Base-by-base conservation (phyloP, 345 rosid genomes). In the Mallotus nudiflorus region DNA sequence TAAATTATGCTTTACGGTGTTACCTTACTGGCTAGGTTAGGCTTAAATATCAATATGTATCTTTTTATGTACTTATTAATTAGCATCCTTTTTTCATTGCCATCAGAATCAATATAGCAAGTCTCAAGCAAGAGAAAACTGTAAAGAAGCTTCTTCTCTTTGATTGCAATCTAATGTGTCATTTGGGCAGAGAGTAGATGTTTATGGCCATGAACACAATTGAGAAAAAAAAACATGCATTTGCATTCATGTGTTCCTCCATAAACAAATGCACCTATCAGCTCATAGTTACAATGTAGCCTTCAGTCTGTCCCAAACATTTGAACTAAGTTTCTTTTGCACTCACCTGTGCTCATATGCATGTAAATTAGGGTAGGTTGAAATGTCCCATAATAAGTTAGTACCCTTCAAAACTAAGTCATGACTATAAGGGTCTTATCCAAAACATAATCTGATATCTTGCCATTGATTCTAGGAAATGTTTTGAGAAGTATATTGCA, bases 1-100 rank as follows among this genome's bases (percentile, higher is more conserved):
- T 49, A 44, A 22, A 40, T 66, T 42, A 22, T 65, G 59, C 24
- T 70, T 64, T 39, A n/a, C n/a, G n/a, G n/a, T n/a, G n/a, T n/a
- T n/a, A 39, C 50, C 69, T 2, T 50, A 58, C n/a, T 19, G 24
- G 52, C 28, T 45, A n/a, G 57, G 18, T 31, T 31, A 40, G 68
- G 54, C 40, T 50, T 40, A 27, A 50, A 49, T 53, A 20, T 28
- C 31, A 12, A 2, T 3, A 29, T 71, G 53, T 24, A 37, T 70
- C 49, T 31, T 49, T 50, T 57, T 45, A 19, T 3, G 42, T 29
- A 57, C 25, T n/a, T n/a, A n/a, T n/a, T 67, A 39, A 40, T 68
- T 45, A 57, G 37, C 14, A 4, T 66, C 1, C 28, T 35, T 39
- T 27, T 24, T 12, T 53, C 9, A 19, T 20, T 6, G 11, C 46